Conservation (phyloP, 768 basidiomycete species). For the Inosperma sp. region DNA sequence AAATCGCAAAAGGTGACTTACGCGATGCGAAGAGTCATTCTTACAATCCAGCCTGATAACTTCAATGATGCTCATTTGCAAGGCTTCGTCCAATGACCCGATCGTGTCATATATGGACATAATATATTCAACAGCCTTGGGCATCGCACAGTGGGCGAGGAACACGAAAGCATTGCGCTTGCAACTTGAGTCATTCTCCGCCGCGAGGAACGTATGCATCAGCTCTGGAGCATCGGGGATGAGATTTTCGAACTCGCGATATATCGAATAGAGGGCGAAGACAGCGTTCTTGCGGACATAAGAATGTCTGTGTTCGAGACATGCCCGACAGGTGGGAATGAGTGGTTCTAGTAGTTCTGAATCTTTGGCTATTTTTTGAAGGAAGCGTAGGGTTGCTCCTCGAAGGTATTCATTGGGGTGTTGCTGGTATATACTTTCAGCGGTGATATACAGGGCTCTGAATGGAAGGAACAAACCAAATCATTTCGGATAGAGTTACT, state of each 20-base stretch:
- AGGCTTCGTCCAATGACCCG: slow-evolving; percentile 75
- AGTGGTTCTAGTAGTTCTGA: slow-evolving; percentile 93
- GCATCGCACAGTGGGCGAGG: slow-evolving; percentile 79
- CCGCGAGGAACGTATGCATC: slow-evolving; percentile 92
- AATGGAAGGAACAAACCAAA: slow-evolving; percentile 52
- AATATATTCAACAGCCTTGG: slow-evolving; percentile 90
- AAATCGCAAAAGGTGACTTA: slow-evolving; percentile 35
- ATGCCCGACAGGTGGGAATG: slow-evolving; percentile 87
- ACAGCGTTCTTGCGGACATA: slow-evolving; percentile 99
- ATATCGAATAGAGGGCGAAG: slow-evolving; percentile 92
- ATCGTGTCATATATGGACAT: slow-evolving; percentile 82
- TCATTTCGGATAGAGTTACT: slow-evolving; percentile 98
- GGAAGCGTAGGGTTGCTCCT: slow-evolving; percentile 92
- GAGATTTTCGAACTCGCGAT: slow-evolving; percentile 89
- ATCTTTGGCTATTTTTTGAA: slow-evolving; percentile 93
- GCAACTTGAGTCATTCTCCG: slow-evolving; percentile 94
- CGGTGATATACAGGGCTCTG: slow-evolving; percentile 4
- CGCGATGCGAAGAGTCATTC: slow-evolving; percentile 75
- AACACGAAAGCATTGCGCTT: slow-evolving; percentile 97
- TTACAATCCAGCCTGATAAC: slow-evolving; percentile 88
- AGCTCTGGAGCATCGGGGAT: slow-evolving; percentile 96
- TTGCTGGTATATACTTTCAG: slow-evolving; percentile 53
- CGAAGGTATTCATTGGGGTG: slow-evolving; percentile 99
- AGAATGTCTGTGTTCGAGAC: slow-evolving; percentile 95
- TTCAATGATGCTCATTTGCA: slow-evolving; percentile 96